Evolutionary conservation across 495 filamentous ascomycete genomes (phyloP), one percentile per base, ranked within the genome.

Genomic region (Aspergillus asperescens): DNA sequence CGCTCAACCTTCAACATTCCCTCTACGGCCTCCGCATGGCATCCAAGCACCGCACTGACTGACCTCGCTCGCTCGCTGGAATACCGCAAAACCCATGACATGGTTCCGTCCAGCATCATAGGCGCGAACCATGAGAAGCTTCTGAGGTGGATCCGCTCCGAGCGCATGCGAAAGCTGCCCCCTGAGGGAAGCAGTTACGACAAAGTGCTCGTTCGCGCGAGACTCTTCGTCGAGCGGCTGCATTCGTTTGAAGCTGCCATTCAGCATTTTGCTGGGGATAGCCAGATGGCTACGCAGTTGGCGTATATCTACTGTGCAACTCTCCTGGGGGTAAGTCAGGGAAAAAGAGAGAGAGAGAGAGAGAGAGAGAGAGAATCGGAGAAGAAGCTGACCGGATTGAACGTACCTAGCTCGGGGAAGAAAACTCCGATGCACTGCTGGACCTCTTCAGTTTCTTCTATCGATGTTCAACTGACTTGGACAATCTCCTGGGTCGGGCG

Each of bases 111-210:
- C n/a, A n/a, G n/a, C n/a, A n/a, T n/a, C n/a, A n/a, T n/a, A n/a
- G n/a, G n/a, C n/a, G 63, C 55, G 13, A 64, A 56, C 15, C 63
- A 68, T 42, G 35, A 59, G 16, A 59, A 59, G 5, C 49, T 70
- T 7, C 37, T 63, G 0, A 65, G 68, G 7, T 61, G 58, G 58
- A 61, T 61, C 32, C 50, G 54, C 4, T 46, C 54, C 4, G 35
- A 73, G 62, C 68, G 70, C 9, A 65, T 71, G 66, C 68, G 57
- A 51, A 57, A 67, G 20, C 50, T 72, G 12, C 69, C 69, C 1
- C 62, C 69, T 0, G 69, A 72, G 43, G 69, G 69, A 45, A 70
- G 69, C 52, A 66, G 59, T 52, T 70, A 70, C 51, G 69, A 72
- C 44, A 70, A 70, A 40, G 67, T 72, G n/a, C 55, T 72, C 7